Evolutionary conservation across 2,329 filamentous ascomycete species (phyloP), one percentile per base, ranked within the genome.

Genomic region (Tolypocladium endophyticum): DNA sequence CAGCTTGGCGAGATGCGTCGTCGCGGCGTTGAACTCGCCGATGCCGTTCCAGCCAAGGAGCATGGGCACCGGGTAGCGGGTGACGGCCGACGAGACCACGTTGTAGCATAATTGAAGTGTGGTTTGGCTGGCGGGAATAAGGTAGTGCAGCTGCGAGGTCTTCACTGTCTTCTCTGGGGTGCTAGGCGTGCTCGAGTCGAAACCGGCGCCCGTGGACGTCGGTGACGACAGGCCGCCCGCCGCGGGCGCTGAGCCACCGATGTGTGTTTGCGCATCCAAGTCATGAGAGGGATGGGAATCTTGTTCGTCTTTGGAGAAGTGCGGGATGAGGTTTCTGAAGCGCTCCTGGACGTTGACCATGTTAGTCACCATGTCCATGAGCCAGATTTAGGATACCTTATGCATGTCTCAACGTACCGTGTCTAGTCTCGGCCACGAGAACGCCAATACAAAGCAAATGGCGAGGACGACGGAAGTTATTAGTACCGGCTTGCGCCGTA

Each of bases 1-100:
- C 16, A 77, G 64, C 61, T 76, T 76, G 61, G 75, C 75, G 33
- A 77, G 67, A 58, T 77, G 75, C 5, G 72, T 72, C 14, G 62
- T 61, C 41, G 67, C 65, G 20, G 72, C 72, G 57, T 76, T 68
- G 58, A 73, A 68, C 35, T 72, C 64, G 1, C 70, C 73, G 4
- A 63, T 64, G 35, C 67, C 73, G 43, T 75, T 71, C 71, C 71
- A 77, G 38, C 74, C 74, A 6, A 76, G 65, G n/a, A 77, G 64
- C 16, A 67, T 65, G 7, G 75, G 74, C 5, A 70, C 69, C 1
- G 75, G 74, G 58, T 72, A 76, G 35, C 72, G 68, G 61, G 71
- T 76, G 33, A 67, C 71, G 2, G 69, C 68, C 23, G 73, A 70
- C 2, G 75, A 77, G 1, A 71, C 68, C 12, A 77, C 60, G 58